These are phyloP conservation scores for Dictyostelium intermedium DNA, from an alignment of 78 protist genomes.

Conservation along the genomic window DNA sequence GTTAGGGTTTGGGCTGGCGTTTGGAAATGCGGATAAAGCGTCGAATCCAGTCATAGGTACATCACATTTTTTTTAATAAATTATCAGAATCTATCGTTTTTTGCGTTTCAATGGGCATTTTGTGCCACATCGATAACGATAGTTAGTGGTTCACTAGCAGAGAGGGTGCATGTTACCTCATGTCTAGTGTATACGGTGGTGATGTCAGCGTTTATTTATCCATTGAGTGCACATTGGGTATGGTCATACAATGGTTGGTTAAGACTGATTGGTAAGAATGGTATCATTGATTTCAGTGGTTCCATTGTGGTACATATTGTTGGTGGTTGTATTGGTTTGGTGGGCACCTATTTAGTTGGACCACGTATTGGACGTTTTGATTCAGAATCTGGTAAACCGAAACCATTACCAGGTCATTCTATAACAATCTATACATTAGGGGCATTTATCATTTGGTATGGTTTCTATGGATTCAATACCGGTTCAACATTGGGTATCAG, in stretches of 20 bases:
- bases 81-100: slow-evolving; percentile 51
- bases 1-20: slow-evolving; percentile 78
- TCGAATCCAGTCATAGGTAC: slow-evolving; percentile 41
- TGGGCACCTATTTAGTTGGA: slow-evolving; percentile 86
- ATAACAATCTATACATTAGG: slow-evolving; percentile 83
- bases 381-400: slow-evolving; percentile 50
- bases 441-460: slow-evolving; percentile 90
- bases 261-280: slow-evolving; percentile 18
- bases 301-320: slow-evolving; percentile 89
- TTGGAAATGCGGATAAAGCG: slow-evolving; percentile 56
- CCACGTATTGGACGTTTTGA: slow-evolving; percentile 90
- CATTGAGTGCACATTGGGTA: slow-evolving; percentile 84
- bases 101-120: slow-evolving; percentile 80
- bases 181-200: slow-evolving; percentile 73
- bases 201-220: slow-evolving; percentile 71
- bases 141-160: slow-evolving; percentile 89
- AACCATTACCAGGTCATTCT: slow-evolving; percentile 70
- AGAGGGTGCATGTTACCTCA: slow-evolving; percentile 59
- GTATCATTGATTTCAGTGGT: slow-evolving; percentile 74
- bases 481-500: slow-evolving; percentile 83
- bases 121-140: slow-evolving; percentile 86
- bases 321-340: slow-evolving; percentile 89
- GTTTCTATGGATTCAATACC: slow-evolving; percentile 91
- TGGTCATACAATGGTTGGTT: slow-evolving; percentile 77
- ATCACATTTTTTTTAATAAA: slow-evolving; percentile 25